These are phyloP conservation scores for Millerozyma miso DNA, from an alignment of 805 yeast genomes.

Conservation along the genomic window DNA sequence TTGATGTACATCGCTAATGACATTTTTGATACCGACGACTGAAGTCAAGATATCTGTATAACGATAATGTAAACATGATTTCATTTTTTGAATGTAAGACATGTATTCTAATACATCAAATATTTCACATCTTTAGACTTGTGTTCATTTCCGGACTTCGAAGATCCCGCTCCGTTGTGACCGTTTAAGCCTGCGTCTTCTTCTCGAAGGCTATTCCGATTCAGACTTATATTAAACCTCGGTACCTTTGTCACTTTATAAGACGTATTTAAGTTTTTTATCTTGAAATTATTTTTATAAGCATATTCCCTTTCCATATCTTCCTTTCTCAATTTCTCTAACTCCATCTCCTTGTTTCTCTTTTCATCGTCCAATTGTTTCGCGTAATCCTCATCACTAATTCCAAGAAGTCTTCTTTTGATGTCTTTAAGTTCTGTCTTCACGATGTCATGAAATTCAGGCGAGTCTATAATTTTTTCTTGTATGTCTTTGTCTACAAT, in stretches of 20 bases:
- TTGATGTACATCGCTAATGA: slow-evolving; percentile 79
- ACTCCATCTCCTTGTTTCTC: slow-evolving; percentile 8
- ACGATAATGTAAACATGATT: no score
- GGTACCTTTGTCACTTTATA: slow-evolving; percentile 34
- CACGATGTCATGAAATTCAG: slow-evolving; percentile 32
- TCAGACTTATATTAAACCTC: slow-evolving; percentile 18
- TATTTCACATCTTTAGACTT: slow-evolving; percentile 10
- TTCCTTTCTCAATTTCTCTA: slow-evolving; percentile 9
- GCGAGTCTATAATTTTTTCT: slow-evolving; percentile 40
- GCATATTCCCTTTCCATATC: slow-evolving; percentile 10
- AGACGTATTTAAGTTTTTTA: slow-evolving; percentile 16
- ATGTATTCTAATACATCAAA: slow-evolving; percentile 14
- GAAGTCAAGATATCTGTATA: neutral
- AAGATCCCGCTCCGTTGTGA: neutral
- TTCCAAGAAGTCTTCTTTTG: slow-evolving; percentile 26
- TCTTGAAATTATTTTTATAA: slow-evolving; percentile 25
- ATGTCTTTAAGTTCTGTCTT: slow-evolving; percentile 31
- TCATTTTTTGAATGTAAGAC: neutral
- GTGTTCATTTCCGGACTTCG: slow-evolving; percentile 1
- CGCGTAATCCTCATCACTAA: slow-evolving; percentile 38
- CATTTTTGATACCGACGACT: slow-evolving; percentile 48
- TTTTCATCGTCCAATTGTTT: slow-evolving; percentile 20
- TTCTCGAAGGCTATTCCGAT: slow-evolving; percentile 4
- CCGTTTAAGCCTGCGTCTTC: slow-evolving; percentile 2
- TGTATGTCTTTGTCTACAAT: slow-evolving; percentile 43